phyloP scores from a whole-genome alignment of 139 green algal genomes.

The Klebsormidium nitens region DNA sequence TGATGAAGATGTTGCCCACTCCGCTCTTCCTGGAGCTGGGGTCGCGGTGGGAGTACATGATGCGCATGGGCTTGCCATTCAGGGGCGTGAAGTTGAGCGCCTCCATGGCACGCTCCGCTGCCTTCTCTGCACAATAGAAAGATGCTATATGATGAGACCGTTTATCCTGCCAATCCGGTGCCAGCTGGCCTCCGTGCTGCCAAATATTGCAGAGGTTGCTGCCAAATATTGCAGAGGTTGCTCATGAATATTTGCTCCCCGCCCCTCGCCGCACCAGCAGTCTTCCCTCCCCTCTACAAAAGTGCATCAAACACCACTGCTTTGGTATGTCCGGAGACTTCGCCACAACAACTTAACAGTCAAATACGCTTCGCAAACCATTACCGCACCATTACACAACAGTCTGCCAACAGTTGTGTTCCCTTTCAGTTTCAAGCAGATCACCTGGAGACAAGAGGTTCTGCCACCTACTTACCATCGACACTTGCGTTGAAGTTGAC shows the following conservation, averaged over 20 bases:
- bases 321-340: not conserved
- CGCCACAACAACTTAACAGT: not conserved
- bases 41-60: constrained; percentile 50
- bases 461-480: constrained; percentile 34
- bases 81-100: constrained; percentile 83
- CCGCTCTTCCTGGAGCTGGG: constrained; percentile 40
- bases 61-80: constrained; percentile 64
- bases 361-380: not conserved
- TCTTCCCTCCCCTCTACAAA: no score
- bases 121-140: not conserved
- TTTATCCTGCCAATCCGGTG: not conserved
- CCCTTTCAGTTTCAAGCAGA: not conserved
- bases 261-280: no score
- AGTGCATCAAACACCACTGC: no score
- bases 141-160: not conserved
- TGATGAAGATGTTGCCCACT: constrained; percentile 60
- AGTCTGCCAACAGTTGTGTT: not conserved
- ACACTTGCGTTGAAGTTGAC: constrained; percentile 50
- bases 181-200: not conserved
- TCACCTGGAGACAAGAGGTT: not conserved
- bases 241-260: not conserved
- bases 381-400: not conserved
- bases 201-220: not conserved
- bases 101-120: constrained; percentile 69
- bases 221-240: not conserved